Evolutionary conservation across 2,329 filamentous ascomycete genomes (phyloP).

Genomic region (Penicillium sp.): DNA sequence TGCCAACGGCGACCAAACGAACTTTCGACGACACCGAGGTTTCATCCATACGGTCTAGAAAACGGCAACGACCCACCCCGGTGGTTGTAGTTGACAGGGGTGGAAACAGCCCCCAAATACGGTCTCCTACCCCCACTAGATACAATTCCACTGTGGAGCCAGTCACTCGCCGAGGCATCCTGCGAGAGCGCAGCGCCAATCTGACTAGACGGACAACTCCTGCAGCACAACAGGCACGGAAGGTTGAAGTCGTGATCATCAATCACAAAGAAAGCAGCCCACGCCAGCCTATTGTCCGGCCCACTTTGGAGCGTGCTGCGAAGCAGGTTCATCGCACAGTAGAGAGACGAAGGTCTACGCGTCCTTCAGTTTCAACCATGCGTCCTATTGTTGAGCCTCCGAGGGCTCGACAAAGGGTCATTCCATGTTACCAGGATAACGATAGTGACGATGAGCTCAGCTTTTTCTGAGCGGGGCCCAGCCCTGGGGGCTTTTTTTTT

Average conservation of each 20-base stretch:
- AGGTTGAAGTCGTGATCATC: slow-evolving; percentile 34
- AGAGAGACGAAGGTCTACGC: slow-evolving; percentile 15
- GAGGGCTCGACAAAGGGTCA: slow-evolving; percentile 14
- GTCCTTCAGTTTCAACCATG: slow-evolving; percentile 6
- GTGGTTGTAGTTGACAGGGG: slow-evolving; percentile 12
- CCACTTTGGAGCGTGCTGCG: slow-evolving; percentile 9
- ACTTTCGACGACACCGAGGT: slow-evolving; percentile 11
- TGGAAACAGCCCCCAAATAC: background rate
- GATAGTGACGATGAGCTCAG: slow-evolving; percentile 41
- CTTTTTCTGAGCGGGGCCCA: slow-evolving; percentile 27
- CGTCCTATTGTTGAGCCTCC: background rate
- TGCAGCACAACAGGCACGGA: slow-evolving; percentile 3
- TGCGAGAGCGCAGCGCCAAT: slow-evolving; percentile 20
- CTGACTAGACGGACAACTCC: slow-evolving; percentile 1
- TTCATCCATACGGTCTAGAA: slow-evolving; percentile 18
- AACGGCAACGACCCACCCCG: slow-evolving; percentile 24
- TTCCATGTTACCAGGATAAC: slow-evolving; percentile 29
- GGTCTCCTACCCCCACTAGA: background rate
- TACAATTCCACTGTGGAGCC: slow-evolving; percentile 8
- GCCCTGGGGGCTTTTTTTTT: background rate
- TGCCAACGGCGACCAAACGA: slow-evolving; percentile 26
- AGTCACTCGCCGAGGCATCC: slow-evolving; percentile 11
- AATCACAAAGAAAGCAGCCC: slow-evolving; percentile 18
- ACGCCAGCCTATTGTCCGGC: background rate
- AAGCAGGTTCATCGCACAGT: slow-evolving; percentile 17